A percentile compares a stretch with the other conserved stretches of the same genome.
Conservation (phyloP, 2,329 filamentous ascomycete species). For the Amauroascus verrucosus region DNA sequence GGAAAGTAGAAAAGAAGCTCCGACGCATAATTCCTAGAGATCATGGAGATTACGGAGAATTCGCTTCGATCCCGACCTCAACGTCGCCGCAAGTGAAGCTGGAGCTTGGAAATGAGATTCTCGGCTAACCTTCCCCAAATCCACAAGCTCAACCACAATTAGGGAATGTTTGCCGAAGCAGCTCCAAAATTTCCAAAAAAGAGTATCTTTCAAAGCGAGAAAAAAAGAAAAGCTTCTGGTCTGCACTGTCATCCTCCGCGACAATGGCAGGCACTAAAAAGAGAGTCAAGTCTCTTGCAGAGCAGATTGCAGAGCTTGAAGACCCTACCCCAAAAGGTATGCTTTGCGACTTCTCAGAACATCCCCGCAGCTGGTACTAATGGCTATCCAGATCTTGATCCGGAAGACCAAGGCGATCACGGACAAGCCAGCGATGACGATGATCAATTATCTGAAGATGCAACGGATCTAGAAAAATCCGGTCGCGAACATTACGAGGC, state of each 20-base stretch:
- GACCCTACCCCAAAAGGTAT: slow-evolving; percentile 54
- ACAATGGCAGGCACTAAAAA: slow-evolving; percentile 41
- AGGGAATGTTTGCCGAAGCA: background rate
- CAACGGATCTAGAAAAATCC: slow-evolving; percentile 39
- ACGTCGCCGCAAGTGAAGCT: background rate
- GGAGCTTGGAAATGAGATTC: background rate
- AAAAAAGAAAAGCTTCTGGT: background rate
- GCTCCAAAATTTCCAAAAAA: background rate
- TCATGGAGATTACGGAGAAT: background rate
- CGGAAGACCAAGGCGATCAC: slow-evolving; percentile 55
- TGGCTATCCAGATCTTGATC: slow-evolving; percentile 58
- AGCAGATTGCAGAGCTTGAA: slow-evolving; percentile 53
- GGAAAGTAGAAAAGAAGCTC: slow-evolving; percentile 47
- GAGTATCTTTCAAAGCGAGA: background rate
- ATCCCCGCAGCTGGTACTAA: slow-evolving; percentile 1
- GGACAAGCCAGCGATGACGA: slow-evolving; percentile 47
- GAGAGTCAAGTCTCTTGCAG: slow-evolving; percentile 43
- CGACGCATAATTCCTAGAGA: slow-evolving; percentile 26
- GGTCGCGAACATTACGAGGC: slow-evolving; percentile 79
- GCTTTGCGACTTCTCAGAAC: slow-evolving; percentile 11
- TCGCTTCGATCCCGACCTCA: background rate
- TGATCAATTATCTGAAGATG: slow-evolving; percentile 37
- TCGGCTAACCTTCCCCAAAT: slow-evolving; percentile 2
- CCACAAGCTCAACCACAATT: background rate
- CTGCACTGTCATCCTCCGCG: background rate